phyloP scores from a whole-genome alignment of 148 eudicot species.

The Cornus florida region DNA sequence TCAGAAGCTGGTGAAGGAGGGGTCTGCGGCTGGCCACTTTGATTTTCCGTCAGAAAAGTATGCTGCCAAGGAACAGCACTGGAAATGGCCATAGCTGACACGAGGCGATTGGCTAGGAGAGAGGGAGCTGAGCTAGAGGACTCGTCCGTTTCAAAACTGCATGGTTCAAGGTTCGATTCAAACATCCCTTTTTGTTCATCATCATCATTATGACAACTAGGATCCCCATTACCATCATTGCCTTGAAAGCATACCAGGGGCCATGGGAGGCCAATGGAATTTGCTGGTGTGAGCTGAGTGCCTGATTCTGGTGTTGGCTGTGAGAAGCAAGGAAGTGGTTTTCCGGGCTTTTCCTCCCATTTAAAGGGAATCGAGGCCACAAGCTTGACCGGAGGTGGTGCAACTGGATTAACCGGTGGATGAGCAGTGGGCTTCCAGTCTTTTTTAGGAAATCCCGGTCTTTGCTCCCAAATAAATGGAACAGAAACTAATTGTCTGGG shows the following conservation, averaged over 20 bases:
- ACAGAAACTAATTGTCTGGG: slow-evolving; percentile 54
- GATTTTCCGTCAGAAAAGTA: slow-evolving; percentile 12
- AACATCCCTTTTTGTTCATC: slow-evolving; percentile 37
- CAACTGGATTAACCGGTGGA: slow-evolving; percentile 14
- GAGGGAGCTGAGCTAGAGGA: slow-evolving; percentile 50
- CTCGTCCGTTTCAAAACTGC: slow-evolving; percentile 34
- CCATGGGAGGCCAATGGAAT: slow-evolving; percentile 7
- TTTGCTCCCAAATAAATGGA: slow-evolving; percentile 92
- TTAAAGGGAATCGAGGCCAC: slow-evolving; percentile 67
- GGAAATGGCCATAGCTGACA: slow-evolving; percentile 19
- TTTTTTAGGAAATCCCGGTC: slow-evolving; percentile 69
- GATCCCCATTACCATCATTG: slow-evolving; percentile 11
- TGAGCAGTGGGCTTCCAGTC: slow-evolving; percentile 58
- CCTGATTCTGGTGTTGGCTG: slow-evolving; percentile 17
- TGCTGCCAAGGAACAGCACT: slow-evolving; percentile 33
- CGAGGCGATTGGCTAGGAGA: slow-evolving; percentile 38
- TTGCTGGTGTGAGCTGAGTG: slow-evolving; percentile 15
- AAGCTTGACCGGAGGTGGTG: slow-evolving; percentile 49
- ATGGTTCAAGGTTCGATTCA: slow-evolving; percentile 43
- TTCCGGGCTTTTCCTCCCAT: slow-evolving; percentile 97
- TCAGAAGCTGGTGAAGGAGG: slow-evolving; percentile 53
- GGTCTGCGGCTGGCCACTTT: slow-evolving; percentile 20
- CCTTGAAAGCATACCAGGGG: slow-evolving; percentile 32
- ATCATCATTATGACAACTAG: slow-evolving; percentile 20
- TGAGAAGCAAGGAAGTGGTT: slow-evolving; percentile 57